A percentile compares a stretch with the other conserved stretches of the same genome.
phyloP scores from a whole-genome alignment of 129 eudicot genomes.

The Flaveria sonorensis region DNA sequence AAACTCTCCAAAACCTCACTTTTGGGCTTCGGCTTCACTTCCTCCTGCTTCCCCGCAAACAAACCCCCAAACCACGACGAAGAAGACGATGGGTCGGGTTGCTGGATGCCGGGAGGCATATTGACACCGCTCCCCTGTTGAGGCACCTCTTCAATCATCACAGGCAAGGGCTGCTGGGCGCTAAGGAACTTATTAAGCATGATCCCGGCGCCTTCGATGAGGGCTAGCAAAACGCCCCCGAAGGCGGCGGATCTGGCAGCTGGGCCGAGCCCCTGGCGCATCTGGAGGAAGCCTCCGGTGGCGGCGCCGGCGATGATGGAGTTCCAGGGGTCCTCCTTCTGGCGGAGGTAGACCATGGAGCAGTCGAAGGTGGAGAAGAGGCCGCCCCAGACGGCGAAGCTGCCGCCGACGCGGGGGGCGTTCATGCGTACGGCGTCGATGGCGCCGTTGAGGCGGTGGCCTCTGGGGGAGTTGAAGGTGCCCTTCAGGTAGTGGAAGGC shows the following conservation, averaged over 20 bases:
- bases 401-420: conserved; percentile 22
- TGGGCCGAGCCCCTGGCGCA: conserved; percentile 11
- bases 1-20: conserved; percentile 40
- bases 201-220: conserved; percentile 79
- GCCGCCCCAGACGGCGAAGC: conserved; percentile 25
- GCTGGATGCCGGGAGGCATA: conserved; percentile 38
- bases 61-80: conserved; percentile 35
- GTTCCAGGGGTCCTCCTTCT: conserved; percentile 22
- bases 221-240: conserved; percentile 64
- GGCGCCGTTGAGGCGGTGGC: conserved; percentile 17
- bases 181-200: conserved; percentile 57
- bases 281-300: conserved; percentile 12
- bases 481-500: conserved; percentile 21
- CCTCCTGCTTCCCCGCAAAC: conserved; percentile 38
- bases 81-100: conserved; percentile 15
- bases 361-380: conserved; percentile 16
- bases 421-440: conserved; percentile 9
- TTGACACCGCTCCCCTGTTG: conserved; percentile 17
- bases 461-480: conserved; percentile 9
- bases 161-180: conserved; percentile 52
- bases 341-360: conserved; percentile 21
- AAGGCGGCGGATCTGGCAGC: conserved; percentile 4
- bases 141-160: conserved; percentile 42
- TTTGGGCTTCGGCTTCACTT: conserved; percentile 9
- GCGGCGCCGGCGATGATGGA: conserved; percentile 25